Base-by-base conservation (phyloP, 75 land plant species). In the Picea glauca region DNA sequence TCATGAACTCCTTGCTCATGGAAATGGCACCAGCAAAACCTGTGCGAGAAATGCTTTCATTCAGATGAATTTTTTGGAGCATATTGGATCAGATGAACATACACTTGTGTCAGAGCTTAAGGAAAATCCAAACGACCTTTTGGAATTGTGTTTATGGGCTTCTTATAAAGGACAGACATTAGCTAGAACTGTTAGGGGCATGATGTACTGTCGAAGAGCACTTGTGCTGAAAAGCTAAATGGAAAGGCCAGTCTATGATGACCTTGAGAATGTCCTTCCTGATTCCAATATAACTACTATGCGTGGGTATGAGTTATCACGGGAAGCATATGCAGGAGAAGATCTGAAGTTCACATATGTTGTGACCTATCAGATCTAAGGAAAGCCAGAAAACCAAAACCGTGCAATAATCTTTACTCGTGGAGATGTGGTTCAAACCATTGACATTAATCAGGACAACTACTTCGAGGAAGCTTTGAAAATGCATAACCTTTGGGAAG, bases 1-100 rank as follows among this genome's bases (percentile, higher is more conserved):
- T 96, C 76, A 89, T 88, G 23, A 96, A 96, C 83, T 96, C 99
- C 8, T 83, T 96, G 32, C 92, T 92, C 77, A 96, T 96, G 99
- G 58, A 88, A 30, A 94, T 92, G 98, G 93, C 98, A 17, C 35
- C 50, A 40, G 3, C 67, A 64, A 64, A 23, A 30, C 67, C 31
- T 64, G 26, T 64, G 26, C 6, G 31, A 11, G 13, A 64, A 30
- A 64, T 64, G 32, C 26, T 23, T 64, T 30, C 67, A 23, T 64
- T 64, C 32, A 64, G 66, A 20, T 0, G 12, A 0, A 2, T 64
- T 64, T 64, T 18, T 8, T 20, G 3, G 23, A 64, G 17, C 17
- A 7, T 21, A 20, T 64, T 8, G 3, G 9, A 9, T 0, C 1
- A 18, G 23, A 64, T 64, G 66, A 64, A 21, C 8, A 9, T 64